Base-by-base conservation (phyloP, 106 monocot species). In the Amphibolis antarctica region DNA sequence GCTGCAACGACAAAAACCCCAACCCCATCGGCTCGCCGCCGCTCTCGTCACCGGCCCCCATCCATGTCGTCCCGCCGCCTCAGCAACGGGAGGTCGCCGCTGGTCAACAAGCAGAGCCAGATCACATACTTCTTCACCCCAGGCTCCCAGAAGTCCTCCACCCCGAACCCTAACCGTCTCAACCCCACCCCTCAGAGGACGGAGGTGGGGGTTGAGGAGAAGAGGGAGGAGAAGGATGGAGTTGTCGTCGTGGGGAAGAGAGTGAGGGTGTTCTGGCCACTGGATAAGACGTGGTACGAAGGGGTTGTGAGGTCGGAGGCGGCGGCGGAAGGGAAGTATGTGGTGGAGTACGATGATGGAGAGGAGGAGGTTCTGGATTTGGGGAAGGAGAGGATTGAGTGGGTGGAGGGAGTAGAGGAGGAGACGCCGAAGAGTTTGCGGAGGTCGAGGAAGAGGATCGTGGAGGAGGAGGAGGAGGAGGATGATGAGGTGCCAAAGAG, bases 81-180 rank as follows among this genome's bases (percentile, higher is more conserved):
- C 10, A 89, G 81, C 83, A 86, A 85, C 36, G 93, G 89, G 65
- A 78, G 89, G 15, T 94, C 93, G 12, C 93, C 93, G 23, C 75
- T 86, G n/a, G 81, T 88, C 28, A 76, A 77, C 18, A 81, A 84
- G 62, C 88, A 94, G 71, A 76, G 89, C 75, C 86, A 94, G 63
- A 94, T 94, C 72, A 94, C 93, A 65, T 28, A 81, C 66, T 94
- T 94, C 83, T 94, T 94, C 76, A 63, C 83, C 53, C 66, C 70
- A n/a, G n/a, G n/a, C n/a, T n/a, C 36, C 77, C 75, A n/a, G n/a
- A n/a, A n/a, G 21, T 64, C 72, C 55, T 58, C 6, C 62, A 50
- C 84, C 23, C 46, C 1, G 2, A 28, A 36, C 42, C 62, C 21
- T 62, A 26, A 54, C 28, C 1, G 68, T 14, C 12, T n/a, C 14